Evolutionary conservation across 495 filamentous ascomycete species (phyloP).

Genomic region (Bryoglossum gracile): DNA sequence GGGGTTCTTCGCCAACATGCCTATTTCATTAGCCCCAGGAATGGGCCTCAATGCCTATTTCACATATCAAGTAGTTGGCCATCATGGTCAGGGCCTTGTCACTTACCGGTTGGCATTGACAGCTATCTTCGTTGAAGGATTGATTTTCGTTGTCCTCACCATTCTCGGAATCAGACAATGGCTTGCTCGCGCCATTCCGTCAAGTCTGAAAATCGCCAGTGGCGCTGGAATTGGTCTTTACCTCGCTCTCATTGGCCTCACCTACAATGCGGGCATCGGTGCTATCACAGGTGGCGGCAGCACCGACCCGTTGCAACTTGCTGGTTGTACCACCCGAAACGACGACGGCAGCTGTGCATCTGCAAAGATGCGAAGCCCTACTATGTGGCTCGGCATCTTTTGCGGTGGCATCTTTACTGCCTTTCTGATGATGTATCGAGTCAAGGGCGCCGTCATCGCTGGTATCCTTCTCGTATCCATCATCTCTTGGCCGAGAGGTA

Average conservation of each 20-base stretch:
- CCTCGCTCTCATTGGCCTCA: conserved; percentile 71
- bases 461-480: conserved; percentile 77
- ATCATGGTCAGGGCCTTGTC: conserved; percentile 57
- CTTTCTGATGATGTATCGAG: conserved; percentile 71
- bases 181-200: conserved; percentile 69
- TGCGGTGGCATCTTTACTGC: conserved; percentile 70
- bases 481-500: conserved; percentile 73
- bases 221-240: conserved; percentile 77
- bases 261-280: conserved; percentile 72
- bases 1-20: conserved; percentile 62
- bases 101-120: conserved; percentile 66
- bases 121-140: conserved; percentile 78
- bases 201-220: conserved; percentile 75
- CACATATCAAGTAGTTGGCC: conserved; percentile 72
- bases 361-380: conserved; percentile 66
- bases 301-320: conserved; percentile 57
- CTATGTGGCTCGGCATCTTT: conserved; percentile 80
- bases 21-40: conserved; percentile 70
- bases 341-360: conserved; percentile 27
- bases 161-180: conserved; percentile 73
- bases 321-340: conserved; percentile 45
- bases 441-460: conserved; percentile 74
- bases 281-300: conserved; percentile 53
- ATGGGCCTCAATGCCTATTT: conserved; percentile 87
- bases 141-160: conserved; percentile 61